A percentile compares a stretch with the other conserved stretches of the same genome.
phyloP scores from a whole-genome alignment of 352 stramenopile genomes.

The Pythium rhizo-oryzae region DNA sequence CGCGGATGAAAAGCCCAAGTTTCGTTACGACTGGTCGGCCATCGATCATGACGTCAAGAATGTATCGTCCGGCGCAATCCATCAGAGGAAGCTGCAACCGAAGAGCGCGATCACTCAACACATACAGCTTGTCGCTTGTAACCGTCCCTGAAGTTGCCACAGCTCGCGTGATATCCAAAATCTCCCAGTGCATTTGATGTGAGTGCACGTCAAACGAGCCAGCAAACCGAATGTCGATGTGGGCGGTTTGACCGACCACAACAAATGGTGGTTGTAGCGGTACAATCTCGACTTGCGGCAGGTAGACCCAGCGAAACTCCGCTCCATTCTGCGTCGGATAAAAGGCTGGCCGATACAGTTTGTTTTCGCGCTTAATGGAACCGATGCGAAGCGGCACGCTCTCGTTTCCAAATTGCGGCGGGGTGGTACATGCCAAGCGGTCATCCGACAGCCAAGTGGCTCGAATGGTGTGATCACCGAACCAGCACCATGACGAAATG shows the following conservation, averaged over 20 bases:
- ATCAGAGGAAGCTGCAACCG: background rate
- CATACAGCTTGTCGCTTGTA: background rate
- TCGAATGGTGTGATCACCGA: conserved; percentile 1
- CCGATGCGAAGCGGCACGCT: background rate
- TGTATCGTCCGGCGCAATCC: background rate
- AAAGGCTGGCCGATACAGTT: too few species aligned
- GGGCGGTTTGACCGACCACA: background rate
- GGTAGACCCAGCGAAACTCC: background rate
- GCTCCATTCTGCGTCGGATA: background rate
- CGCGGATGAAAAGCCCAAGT: background rate
- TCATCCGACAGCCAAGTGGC: conserved; percentile 15
- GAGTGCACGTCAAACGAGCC: background rate
- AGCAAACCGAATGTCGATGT: background rate
- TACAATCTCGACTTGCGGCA: background rate
- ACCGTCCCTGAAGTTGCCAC: background rate
- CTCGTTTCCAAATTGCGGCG: background rate
- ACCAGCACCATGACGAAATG: conserved; percentile 17
- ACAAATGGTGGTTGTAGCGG: background rate
- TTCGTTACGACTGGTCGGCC: background rate
- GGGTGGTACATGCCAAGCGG: conserved; percentile 11
- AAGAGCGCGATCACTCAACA: background rate
- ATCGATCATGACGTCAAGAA: background rate
- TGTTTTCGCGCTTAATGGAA: background rate
- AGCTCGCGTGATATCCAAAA: background rate
- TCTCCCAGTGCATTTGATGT: background rate